These are phyloP conservation scores for Hanseniaspora guilliermondii DNA, from an alignment of 805 yeast species.

Conservation along the genomic window DNA sequence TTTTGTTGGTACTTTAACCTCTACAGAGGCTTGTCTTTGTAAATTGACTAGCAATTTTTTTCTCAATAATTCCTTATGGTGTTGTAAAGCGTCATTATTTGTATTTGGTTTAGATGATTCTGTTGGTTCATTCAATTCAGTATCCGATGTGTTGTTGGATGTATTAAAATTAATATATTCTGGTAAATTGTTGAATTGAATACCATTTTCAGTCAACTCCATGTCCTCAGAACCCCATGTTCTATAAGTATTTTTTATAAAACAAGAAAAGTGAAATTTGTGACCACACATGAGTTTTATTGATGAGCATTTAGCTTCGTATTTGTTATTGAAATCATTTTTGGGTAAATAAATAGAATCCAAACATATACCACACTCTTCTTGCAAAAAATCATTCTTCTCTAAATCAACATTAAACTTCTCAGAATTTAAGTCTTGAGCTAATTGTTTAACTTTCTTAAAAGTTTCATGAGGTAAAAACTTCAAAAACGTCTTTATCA, in stretches of 20 bases:
- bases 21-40: not conserved
- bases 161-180: not conserved
- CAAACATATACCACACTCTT: slow-evolving; percentile 3
- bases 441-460: not conserved
- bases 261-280: not conserved
- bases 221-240: not conserved
- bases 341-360: not conserved
- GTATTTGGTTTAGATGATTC: not conserved
- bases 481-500: not conserved
- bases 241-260: not conserved
- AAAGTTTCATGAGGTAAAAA: not conserved
- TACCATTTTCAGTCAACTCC: not conserved
- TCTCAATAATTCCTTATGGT: not conserved
- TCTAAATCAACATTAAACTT: not conserved
- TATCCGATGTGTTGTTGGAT: not conserved
- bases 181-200: not conserved
- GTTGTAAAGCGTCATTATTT: not conserved
- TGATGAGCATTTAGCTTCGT: not conserved
- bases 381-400: not conserved
- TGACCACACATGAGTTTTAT: slow-evolving; percentile 2
- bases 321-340: not conserved
- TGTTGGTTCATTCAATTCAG: not conserved
- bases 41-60: not conserved
- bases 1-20: not conserved
- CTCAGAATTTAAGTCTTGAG: not conserved